phyloP scores from a whole-genome alignment of 352 stramenopile species.

The Phytopythium aichiense region DNA sequence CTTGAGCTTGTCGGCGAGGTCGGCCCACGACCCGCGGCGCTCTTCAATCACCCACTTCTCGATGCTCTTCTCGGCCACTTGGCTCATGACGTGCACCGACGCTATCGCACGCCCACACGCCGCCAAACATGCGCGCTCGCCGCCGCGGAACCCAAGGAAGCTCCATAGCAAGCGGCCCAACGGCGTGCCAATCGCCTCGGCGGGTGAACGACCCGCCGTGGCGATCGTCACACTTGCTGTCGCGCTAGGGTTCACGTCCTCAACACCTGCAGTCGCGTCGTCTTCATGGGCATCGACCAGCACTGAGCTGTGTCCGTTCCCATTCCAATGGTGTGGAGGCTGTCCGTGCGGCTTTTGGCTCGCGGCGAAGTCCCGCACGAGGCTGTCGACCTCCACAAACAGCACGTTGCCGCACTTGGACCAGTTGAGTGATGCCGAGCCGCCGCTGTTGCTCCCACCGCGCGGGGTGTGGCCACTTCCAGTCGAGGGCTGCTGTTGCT shows the following conservation, averaged over 20 bases:
- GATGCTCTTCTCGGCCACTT: constrained; percentile 77
- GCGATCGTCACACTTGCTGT: not conserved
- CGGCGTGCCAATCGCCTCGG: constrained; percentile 49
- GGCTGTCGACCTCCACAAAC: constrained; percentile 75
- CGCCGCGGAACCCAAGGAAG: constrained; percentile 74
- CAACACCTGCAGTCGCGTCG: not conserved
- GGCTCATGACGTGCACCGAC: constrained; percentile 80
- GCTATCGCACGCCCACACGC: constrained; percentile 73
- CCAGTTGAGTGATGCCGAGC: constrained; percentile 47
- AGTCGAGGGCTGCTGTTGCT: constrained; percentile 15
- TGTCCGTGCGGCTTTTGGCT: constrained; percentile 35
- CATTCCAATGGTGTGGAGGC: constrained; percentile 12
- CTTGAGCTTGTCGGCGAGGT: constrained; percentile 49
- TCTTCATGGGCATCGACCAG: constrained; percentile 1
- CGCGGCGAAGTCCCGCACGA: constrained; percentile 76
- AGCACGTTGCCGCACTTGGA: constrained; percentile 81
- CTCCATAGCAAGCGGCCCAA: constrained; percentile 75
- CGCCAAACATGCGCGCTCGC: constrained; percentile 67
- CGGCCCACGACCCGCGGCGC: constrained; percentile 54
- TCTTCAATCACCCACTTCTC: constrained; percentile 86
- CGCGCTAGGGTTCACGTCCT: not conserved
- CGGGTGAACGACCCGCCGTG: constrained; percentile 18
- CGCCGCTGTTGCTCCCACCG: constrained; percentile 10
- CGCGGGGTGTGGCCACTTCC: constrained; percentile 14
- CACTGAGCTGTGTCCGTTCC: not conserved